A percentile compares a stretch with the other conserved stretches of the same genome.
phyloP scores from a whole-genome alignment of 2,329 filamentous ascomycete species.

The Pseudogymnoascus sp. region DNA sequence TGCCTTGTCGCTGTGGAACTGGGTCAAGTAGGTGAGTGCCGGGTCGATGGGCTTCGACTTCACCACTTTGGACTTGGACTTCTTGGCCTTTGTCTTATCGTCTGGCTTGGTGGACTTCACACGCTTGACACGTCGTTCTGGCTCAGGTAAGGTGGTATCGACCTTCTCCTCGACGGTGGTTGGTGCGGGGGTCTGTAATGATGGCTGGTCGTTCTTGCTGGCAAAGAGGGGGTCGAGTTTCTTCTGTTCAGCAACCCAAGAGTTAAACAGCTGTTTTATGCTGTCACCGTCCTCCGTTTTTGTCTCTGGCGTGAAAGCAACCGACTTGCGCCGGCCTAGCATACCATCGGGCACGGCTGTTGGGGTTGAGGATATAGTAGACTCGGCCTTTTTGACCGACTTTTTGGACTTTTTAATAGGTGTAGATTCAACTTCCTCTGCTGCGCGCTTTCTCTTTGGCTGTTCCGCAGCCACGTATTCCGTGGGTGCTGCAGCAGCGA shows the following conservation, averaged over 20 bases:
- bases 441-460: constrained; percentile 20
- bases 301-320: constrained; percentile 57
- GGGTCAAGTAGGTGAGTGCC: constrained; percentile 67
- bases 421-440: constrained; percentile 15
- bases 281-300: constrained; percentile 51
- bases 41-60: constrained; percentile 40
- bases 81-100: constrained; percentile 16
- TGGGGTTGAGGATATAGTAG: constrained; percentile 19
- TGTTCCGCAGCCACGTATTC: constrained; percentile 11
- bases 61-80: constrained; percentile 16
- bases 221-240: constrained; percentile 23
- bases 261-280: constrained; percentile 43
- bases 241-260: constrained; percentile 38
- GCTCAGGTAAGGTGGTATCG: constrained; percentile 24
- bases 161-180: constrained; percentile 24
- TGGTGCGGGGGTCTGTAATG: constrained; percentile 23
- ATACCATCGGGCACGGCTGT: constrained; percentile 18
- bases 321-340: constrained; percentile 43
- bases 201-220: constrained; percentile 16
- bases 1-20: constrained; percentile 62
- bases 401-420: constrained; percentile 25
- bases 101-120: constrained; percentile 21
- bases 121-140: constrained; percentile 24
- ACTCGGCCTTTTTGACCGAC: constrained; percentile 11
- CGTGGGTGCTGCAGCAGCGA: constrained; percentile 18